Percentiles rank a stretch among this genome's conserved stretches.
These are phyloP conservation scores for Zelopaecilomyces penicillatus DNA, from an alignment of 2,329 filamentous ascomycete genomes.

Conservation along the genomic window DNA sequence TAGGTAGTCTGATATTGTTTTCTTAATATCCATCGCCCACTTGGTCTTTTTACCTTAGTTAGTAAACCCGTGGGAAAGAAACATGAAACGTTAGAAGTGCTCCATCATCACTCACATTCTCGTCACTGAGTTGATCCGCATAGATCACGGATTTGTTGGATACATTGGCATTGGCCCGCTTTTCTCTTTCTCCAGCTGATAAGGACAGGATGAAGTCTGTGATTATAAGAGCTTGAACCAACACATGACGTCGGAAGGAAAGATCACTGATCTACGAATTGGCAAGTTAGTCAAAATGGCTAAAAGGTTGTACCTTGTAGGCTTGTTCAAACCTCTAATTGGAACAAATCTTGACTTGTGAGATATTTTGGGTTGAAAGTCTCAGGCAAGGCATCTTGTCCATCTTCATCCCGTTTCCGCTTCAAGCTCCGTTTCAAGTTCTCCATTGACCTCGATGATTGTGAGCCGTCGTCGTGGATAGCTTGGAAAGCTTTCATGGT, in stretches of 20 bases:
- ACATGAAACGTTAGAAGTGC: background rate
- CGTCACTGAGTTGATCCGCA: constrained; percentile 65
- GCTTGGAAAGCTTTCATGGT: constrained; percentile 48
- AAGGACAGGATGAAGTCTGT: constrained; percentile 93
- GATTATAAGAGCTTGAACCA: constrained; percentile 90
- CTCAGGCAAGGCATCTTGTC: constrained; percentile 40
- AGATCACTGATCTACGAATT: constrained; percentile 70
- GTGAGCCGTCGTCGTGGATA: constrained; percentile 39
- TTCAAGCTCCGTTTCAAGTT: constrained; percentile 60
- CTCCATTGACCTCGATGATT: constrained; percentile 45
- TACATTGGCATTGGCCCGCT: constrained; percentile 54
- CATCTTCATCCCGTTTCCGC: constrained; percentile 54
- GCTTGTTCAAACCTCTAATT: constrained; percentile 62
- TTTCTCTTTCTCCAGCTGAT: constrained; percentile 72
- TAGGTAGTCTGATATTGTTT: constrained; percentile 72
- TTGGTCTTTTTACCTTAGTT: constrained; percentile 46
- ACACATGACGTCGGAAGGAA: constrained; percentile 85
- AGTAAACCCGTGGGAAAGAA: constrained; percentile 1
- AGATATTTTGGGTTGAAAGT: constrained; percentile 94
- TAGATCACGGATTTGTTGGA: constrained; percentile 87
- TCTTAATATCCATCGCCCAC: constrained; percentile 76
- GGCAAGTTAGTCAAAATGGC: background rate
- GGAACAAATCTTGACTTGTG: constrained; percentile 93
- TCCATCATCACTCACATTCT: constrained; percentile 56
- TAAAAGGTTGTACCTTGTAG: background rate